Percentiles rank a stretch among this genome's conserved stretches.
Conservation (phyloP, 1,284 basidiomycete species). For the Peniophora sp. region DNA sequence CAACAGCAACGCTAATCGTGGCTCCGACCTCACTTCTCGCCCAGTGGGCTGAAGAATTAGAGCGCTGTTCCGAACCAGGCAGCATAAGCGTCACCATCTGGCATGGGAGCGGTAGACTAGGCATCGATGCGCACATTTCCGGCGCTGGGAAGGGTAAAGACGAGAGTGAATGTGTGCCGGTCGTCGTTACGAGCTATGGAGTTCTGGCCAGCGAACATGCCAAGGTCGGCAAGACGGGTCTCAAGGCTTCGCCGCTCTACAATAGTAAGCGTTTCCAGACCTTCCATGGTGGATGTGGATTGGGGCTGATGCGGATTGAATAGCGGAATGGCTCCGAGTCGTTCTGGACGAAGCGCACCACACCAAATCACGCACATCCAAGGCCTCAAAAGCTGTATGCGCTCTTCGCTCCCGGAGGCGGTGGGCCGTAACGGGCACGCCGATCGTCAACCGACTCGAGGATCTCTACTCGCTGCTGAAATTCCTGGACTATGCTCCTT, state of each 20-base stretch:
- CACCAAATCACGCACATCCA: slow-evolving; percentile 88
- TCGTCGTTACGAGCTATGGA: slow-evolving; percentile 89
- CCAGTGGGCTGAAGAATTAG: slow-evolving; percentile 89
- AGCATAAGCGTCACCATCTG: slow-evolving; percentile 69
- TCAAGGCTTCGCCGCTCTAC: slow-evolving; percentile 54
- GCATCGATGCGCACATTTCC: slow-evolving; percentile 60
- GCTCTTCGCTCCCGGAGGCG: slow-evolving; percentile 73
- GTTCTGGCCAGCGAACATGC: slow-evolving; percentile 79
- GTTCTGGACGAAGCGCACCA: slow-evolving; percentile 91
- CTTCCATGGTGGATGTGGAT: background rate
- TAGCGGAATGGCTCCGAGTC: slow-evolving; percentile 76
- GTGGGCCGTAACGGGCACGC: slow-evolving; percentile 94
- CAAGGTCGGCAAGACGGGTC: slow-evolving; percentile 46
- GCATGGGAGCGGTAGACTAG: slow-evolving; percentile 79
- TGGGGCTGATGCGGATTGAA: slow-evolving; percentile 3
- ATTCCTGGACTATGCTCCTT: slow-evolving; percentile 87
- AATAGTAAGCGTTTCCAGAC: slow-evolving; percentile 45
- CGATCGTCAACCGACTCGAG: slow-evolving; percentile 93
- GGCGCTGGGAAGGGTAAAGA: slow-evolving; percentile 21
- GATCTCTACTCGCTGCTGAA: slow-evolving; percentile 87
- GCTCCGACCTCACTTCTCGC: slow-evolving; percentile 87
- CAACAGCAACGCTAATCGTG: slow-evolving; percentile 77
- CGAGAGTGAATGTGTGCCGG: slow-evolving; percentile 36
- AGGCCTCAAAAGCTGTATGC: slow-evolving; percentile 87
- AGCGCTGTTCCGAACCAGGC: slow-evolving; percentile 64